Conservation (phyloP, 1,139 yeast species). For the Candida sanyaensis region DNA sequence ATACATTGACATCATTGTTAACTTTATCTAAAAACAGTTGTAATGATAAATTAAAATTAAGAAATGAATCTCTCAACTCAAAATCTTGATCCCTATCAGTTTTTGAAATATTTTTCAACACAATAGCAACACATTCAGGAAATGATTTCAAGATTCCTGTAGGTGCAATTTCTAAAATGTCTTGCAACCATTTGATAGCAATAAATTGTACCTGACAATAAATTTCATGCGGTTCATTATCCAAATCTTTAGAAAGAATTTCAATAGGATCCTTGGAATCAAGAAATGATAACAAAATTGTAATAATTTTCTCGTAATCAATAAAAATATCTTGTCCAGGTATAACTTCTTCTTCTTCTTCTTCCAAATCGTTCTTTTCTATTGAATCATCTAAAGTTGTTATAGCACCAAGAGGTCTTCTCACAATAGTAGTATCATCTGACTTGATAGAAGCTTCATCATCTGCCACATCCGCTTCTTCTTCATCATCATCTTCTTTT, state of each 20-base stretch:
- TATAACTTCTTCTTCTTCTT: constrained; percentile 33
- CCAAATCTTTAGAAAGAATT: constrained; percentile 27
- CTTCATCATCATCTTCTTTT: constrained; percentile 1
- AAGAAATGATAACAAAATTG: constrained; percentile 75
- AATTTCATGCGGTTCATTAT: constrained; percentile 41
- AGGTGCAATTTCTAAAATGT: constrained; percentile 74
- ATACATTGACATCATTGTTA: constrained; percentile 16
- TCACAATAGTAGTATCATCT: constrained; percentile 17
- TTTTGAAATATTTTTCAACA: constrained; percentile 38
- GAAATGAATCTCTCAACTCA: constrained; percentile 39
- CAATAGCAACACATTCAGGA: constrained; percentile 43
- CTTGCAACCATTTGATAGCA: constrained; percentile 81
- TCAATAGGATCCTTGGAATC: constrained; percentile 39
- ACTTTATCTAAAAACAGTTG: constrained; percentile 36
- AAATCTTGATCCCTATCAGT: constrained; percentile 41
- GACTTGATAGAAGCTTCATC: constrained; percentile 29
- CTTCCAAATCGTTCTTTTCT: not conserved
- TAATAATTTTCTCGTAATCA: constrained; percentile 79
- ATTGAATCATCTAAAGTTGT: not conserved
- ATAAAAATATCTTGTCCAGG: constrained; percentile 85
- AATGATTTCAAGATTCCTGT: constrained; percentile 66
- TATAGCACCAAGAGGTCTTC: constrained; percentile 13
- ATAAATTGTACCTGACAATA: constrained; percentile 81
- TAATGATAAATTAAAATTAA: constrained; percentile 37
- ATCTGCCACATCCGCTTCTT: constrained; percentile 8